Evolutionary conservation across 768 basidiomycete genomes (phyloP), one percentile per base, ranked within the genome.

Genomic region (Boletus speciosus): DNA sequence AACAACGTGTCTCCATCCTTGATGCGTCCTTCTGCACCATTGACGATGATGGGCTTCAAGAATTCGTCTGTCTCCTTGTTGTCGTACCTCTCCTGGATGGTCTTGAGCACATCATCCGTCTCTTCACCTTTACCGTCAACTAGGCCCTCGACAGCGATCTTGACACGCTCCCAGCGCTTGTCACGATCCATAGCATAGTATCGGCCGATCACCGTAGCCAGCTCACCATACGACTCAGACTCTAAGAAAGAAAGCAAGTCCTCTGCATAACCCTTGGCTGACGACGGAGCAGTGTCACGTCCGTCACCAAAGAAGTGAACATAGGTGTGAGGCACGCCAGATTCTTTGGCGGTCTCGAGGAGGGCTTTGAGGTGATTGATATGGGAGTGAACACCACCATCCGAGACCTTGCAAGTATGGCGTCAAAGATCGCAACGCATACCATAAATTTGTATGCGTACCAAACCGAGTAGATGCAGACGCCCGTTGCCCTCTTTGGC

Each of bases 111-210:
- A 10, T 82, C 82, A 46, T 73, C 69, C 0, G 77, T 73, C 58
- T 82, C 76, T 46, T 83, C 85, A 6, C 83, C 82, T 54, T 73
- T 75, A 7, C 93, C 93, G 38, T 81, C 77, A 6, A 93, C 81
- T 41, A 98, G 80, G 4, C 85, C 90, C 37, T 96, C 93, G 1
- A 95, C 79, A 5, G 94, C 94, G 57, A 92, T 78, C 78, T 93
- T 92, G 67, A 98, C 71, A 35, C 94, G 81, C 69, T 98, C 94
- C 94, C 94, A 98, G 44, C 94, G 84, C 79, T 95, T 95, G 71
- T 96, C 93, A 37, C 93, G 84, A 73, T 96, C 94, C 93, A 96
- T 96, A 32, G 93, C 94, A 61, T 95, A 98, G 78, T 98, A 98
- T 49, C 95, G 74, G 6, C 93, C 94, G 39, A 94, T 76, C 47